These are phyloP conservation scores for Pseudopithomyces maydicus DNA, from an alignment of 2,329 filamentous ascomycete genomes.

Conservation along the genomic window DNA sequence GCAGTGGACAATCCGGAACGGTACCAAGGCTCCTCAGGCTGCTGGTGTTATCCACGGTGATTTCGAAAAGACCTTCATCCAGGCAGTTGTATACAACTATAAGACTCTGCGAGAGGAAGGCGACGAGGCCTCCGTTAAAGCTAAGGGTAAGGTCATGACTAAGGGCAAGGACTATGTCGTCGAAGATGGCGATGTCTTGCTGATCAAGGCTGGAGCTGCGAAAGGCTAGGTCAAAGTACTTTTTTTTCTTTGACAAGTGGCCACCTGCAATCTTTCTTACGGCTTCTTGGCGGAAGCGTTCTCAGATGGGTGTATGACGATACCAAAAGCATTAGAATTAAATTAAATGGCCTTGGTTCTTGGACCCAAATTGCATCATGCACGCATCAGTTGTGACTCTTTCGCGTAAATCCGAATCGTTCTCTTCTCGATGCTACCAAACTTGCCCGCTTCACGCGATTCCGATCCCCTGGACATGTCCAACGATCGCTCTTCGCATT, in stretches of 20 bases:
- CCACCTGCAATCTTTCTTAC: not conserved
- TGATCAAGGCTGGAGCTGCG: constrained; percentile 88
- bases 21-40: constrained; percentile 95
- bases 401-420: too few species aligned
- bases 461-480: too few species aligned
- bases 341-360: not conserved
- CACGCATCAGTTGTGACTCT: too few species aligned
- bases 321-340: not conserved
- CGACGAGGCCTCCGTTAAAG: constrained; percentile 85
- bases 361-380: not conserved
- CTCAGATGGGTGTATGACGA: not conserved
- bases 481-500: too few species aligned
- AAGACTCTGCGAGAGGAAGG: constrained; percentile 79
- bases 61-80: constrained; percentile 99
- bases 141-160: constrained; percentile 95
- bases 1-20: constrained; percentile 96
- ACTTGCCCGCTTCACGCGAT: too few species aligned
- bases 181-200: constrained; percentile 79
- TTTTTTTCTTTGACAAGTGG: not conserved
- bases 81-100: constrained; percentile 94
- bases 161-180: constrained; percentile 98
- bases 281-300: not conserved
- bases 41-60: constrained; percentile 98
- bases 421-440: too few species aligned
- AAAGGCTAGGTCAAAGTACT: constrained; percentile 52